Evolutionary conservation across 257 asterid species (phyloP).

Genomic region (Fraxinus cuspidata): DNA sequence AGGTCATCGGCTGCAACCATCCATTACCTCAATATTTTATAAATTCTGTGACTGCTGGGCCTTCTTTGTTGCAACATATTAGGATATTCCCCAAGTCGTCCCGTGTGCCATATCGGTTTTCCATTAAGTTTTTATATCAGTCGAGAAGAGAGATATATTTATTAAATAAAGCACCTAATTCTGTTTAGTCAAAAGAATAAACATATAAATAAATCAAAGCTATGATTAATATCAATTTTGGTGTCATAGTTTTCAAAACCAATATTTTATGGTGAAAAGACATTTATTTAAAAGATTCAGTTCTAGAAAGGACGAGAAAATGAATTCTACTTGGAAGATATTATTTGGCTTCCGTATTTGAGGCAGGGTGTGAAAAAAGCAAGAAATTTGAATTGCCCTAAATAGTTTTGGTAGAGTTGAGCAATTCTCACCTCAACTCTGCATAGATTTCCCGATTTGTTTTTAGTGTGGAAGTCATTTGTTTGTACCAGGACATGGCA

Average conservation of each 20-base stretch:
- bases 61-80: neutral
- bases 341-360: neutral
- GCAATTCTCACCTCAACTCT: neutral
- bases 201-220: neutral
- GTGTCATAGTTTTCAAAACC: neutral
- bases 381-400: neutral
- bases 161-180: neutral
- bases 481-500: neutral
- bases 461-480: neutral
- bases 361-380: neutral
- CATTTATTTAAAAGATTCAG: neutral
- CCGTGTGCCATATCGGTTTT: neutral
- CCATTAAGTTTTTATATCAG: neutral
- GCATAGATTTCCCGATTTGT: neutral
- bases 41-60: neutral
- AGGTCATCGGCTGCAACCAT: neutral
- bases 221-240: neutral
- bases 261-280: neutral
- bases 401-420: neutral
- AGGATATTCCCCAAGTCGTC: neutral
- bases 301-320: neutral
- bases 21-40: neutral
- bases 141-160: neutral
- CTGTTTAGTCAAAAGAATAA: neutral
- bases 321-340: neutral